Conservation (phyloP, 495 filamentous ascomycete genomes). For the Penicillium ochrochloron region DNA sequence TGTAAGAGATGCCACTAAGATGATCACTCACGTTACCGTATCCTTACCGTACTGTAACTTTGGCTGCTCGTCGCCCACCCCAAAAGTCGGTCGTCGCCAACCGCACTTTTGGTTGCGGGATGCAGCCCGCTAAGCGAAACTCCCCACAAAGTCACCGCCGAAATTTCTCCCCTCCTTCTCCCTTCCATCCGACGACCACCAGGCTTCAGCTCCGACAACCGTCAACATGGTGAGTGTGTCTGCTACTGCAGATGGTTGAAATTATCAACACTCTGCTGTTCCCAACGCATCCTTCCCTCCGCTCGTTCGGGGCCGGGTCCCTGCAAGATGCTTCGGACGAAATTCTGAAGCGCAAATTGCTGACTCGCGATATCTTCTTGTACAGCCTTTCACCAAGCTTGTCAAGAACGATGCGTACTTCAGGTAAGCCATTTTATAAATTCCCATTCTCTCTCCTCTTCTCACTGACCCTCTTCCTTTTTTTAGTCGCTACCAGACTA, state of each 20-base stretch:
- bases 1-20: too few species aligned
- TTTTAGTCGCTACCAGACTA: slow-evolving; percentile 94
- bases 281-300: slow-evolving; percentile 22
- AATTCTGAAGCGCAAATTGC: slow-evolving; percentile 98
- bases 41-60: slow-evolving; percentile 4
- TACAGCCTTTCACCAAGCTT: slow-evolving; percentile 89
- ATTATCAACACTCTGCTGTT: slow-evolving; percentile 16
- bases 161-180: slow-evolving; percentile 32
- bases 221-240: slow-evolving; percentile 56
- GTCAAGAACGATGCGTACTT: slow-evolving; percentile 98
- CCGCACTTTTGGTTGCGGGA: slow-evolving; percentile 43
- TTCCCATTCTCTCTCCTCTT: too few species aligned
- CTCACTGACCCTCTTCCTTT: not conserved
- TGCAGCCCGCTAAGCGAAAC: slow-evolving; percentile 55
- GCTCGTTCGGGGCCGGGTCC: slow-evolving; percentile 62
- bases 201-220: slow-evolving; percentile 44
- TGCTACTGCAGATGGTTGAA: slow-evolving; percentile 34
- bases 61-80: not conserved
- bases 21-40: not conserved
- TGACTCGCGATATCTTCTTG: slow-evolving; percentile 73
- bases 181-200: slow-evolving; percentile 32
- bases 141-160: slow-evolving; percentile 50
- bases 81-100: slow-evolving; percentile 36
- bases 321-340: slow-evolving; percentile 94
- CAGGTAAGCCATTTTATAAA: slow-evolving; percentile 69